Evolutionary conservation across 306 rosid species (phyloP).

Genomic region (Pyrus bretschneideri): DNA sequence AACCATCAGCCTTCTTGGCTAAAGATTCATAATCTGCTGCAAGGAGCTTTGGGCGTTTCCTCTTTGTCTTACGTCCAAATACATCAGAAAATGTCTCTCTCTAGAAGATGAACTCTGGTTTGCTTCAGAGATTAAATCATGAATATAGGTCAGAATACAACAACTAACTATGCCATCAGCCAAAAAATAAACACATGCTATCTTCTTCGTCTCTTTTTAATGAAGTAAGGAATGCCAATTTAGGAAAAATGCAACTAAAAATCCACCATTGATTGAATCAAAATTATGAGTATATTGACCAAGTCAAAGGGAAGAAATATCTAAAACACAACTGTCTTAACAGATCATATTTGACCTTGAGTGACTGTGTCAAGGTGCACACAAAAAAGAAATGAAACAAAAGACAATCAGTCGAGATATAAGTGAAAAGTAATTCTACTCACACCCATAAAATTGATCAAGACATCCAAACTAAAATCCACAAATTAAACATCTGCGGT

Average conservation of each 20-base stretch:
- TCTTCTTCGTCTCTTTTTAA: background rate
- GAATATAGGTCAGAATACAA: background rate
- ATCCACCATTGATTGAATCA: background rate
- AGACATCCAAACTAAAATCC: background rate
- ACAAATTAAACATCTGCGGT: background rate
- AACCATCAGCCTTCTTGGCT: slow-evolving; percentile 72
- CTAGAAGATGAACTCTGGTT: slow-evolving; percentile 88
- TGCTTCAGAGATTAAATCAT: slow-evolving; percentile 47
- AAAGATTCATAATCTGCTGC: slow-evolving; percentile 81
- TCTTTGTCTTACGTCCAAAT: slow-evolving; percentile 77
- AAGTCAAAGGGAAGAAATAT: background rate
- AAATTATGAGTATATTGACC: background rate
- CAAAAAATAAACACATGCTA: background rate
- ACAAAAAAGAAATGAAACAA: background rate
- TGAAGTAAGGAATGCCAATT: background rate
- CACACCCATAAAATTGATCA: background rate
- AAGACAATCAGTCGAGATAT: background rate
- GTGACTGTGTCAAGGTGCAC: background rate
- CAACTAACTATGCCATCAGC: background rate
- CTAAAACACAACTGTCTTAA: background rate
- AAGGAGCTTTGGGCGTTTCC: slow-evolving; percentile 75
- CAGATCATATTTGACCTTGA: background rate
- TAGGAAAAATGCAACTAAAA: background rate
- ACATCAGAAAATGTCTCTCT: slow-evolving; percentile 75
- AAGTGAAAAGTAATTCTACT: background rate